Evolutionary conservation across 495 filamentous ascomycete species (phyloP), one percentile per base, ranked within the genome.

Genomic region (Recurvomyces mirabilis): DNA sequence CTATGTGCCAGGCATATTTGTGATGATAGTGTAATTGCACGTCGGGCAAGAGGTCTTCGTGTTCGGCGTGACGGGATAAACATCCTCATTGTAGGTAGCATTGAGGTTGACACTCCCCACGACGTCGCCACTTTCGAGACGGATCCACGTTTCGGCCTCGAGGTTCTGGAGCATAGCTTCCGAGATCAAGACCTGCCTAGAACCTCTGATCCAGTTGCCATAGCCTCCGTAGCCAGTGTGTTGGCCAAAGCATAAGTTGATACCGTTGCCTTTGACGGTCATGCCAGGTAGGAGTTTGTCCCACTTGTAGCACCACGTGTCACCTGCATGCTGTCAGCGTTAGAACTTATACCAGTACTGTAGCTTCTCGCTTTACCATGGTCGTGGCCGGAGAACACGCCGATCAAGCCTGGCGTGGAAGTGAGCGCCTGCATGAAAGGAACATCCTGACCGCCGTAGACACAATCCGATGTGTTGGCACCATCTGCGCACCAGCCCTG

Each of bases 201-300:
- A 65, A 0, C 81, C 82, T 0, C 81, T 68, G 5, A 69, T 70
- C 69, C 74, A 78, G 43, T 64, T 68, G 0, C 80, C 78, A 46
- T 87, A 86, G 0, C 82, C 82, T 0, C 82, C 82, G 43, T 82
- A 85, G 4, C 82, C 82, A 0, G 71, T 70, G 46, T 80, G 79
- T 43, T 78, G 72, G n/a, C 77, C 74, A 51, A 83, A 84, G 53
- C 82, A 87, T 32, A 85, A 54, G 43, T 69, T 51, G 11, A 73
- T 18, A 0, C 65, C 65, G 28, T 66, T 64, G 5, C 69, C 68
- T 0, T 54, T 53, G 6, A 68, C 39, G 18, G 58, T 52, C 38
- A 59, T 61, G 3, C 55, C 60, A 5, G 60, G 52, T 13, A 48
- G 20, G 1, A 17, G 21, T 3, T 3, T 20, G 26, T 49, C 38